Evolutionary conservation across 768 basidiomycete species (phyloP).

Genomic region (Scleroderma bovista): DNA sequence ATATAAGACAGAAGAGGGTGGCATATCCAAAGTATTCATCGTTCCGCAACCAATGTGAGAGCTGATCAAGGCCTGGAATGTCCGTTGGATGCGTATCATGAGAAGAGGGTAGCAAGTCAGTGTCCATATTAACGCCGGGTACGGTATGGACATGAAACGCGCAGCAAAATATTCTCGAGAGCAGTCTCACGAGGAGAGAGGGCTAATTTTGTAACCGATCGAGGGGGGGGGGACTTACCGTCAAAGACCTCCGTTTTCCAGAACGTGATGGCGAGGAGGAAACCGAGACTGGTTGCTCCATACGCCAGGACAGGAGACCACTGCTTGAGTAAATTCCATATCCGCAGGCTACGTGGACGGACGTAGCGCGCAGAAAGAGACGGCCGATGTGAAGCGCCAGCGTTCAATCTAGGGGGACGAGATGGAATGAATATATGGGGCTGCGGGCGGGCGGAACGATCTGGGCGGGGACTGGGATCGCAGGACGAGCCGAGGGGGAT

Average conservation of each 20-base stretch:
- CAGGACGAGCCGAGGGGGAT: constrained; percentile 6
- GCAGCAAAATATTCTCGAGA: constrained; percentile 3
- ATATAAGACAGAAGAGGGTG: constrained; percentile 77
- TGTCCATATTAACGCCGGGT: background rate
- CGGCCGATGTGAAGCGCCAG: constrained; percentile 11
- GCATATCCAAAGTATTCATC: constrained; percentile 71
- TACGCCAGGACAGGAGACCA: constrained; percentile 80
- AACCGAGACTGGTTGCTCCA: constrained; percentile 68
- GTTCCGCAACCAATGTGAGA: constrained; percentile 71
- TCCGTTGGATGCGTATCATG: background rate
- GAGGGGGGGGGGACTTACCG: constrained; percentile 41
- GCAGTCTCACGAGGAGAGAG: background rate
- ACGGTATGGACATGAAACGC: background rate
- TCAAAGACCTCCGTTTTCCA: constrained; percentile 80
- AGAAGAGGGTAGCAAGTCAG: constrained; percentile 10
- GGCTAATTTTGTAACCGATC: constrained; percentile 1
- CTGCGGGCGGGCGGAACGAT: constrained; percentile 12
- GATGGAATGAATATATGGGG: constrained; percentile 17
- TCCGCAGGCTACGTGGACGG: constrained; percentile 46
- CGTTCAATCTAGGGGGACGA: constrained; percentile 11
- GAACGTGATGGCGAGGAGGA: constrained; percentile 76
- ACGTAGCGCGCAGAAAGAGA: constrained; percentile 29
- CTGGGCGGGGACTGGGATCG: constrained; percentile 11
- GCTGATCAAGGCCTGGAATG: constrained; percentile 65
- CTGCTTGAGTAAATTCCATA: constrained; percentile 56